Evolutionary conservation across 345 rosid species (phyloP).

Genomic region (Aquilaria yunnanensis): DNA sequence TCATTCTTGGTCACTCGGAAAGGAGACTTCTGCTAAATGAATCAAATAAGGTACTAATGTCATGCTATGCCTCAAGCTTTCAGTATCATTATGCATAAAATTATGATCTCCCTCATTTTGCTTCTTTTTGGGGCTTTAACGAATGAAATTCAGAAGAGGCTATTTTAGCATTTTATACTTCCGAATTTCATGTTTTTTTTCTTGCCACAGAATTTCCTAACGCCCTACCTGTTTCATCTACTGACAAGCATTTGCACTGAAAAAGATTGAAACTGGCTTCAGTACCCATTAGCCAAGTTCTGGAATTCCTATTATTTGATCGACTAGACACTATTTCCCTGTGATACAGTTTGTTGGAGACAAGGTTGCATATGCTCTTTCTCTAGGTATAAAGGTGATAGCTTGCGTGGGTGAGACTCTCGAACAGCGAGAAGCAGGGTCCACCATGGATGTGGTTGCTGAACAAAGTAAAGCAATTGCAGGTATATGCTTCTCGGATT

Average conservation of each 20-base stretch:
- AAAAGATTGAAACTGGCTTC: too few relatives aligned
- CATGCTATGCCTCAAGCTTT: too few relatives aligned
- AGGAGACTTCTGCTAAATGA: constrained; percentile 66
- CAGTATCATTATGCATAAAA: too few relatives aligned
- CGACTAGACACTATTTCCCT: constrained; percentile 4
- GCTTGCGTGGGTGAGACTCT: constrained; percentile 97
- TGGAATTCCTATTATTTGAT: constrained; percentile 2
- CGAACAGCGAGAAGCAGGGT: constrained; percentile 82
- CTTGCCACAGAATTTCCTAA: too few relatives aligned
- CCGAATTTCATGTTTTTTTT: too few relatives aligned
- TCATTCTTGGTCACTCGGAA: constrained; percentile 93
- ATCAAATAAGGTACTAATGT: constrained; percentile 48
- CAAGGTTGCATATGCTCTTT: constrained; percentile 89
- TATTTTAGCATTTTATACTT: too few relatives aligned
- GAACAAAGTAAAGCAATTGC: constrained; percentile 94
- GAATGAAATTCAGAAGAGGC: too few relatives aligned
- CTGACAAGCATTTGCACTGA: too few relatives aligned
- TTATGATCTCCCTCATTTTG: too few relatives aligned
- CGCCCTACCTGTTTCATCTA: too few relatives aligned
- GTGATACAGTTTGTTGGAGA: constrained; percentile 72
- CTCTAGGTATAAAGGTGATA: constrained; percentile 85
- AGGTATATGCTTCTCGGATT: constrained; percentile 30
- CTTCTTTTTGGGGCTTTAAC: too few relatives aligned
- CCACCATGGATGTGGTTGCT: constrained; percentile 81
- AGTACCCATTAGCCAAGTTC: too few relatives aligned